These are phyloP conservation scores for Solanum medicagineum DNA, from an alignment of 257 asterid genomes.

Conservation along the genomic window DNA sequence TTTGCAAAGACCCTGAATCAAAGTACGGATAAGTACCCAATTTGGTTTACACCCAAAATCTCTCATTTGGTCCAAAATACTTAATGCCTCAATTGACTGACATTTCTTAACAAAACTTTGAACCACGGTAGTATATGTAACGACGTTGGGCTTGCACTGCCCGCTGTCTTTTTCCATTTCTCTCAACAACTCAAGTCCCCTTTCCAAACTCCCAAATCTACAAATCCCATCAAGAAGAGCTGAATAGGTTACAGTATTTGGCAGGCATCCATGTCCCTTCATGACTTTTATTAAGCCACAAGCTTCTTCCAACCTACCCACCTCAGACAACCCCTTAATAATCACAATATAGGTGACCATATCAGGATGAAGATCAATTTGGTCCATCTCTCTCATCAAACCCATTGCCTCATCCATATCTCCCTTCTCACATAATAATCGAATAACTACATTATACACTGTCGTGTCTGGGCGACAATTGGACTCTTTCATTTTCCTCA, in stretches of 20 bases:
- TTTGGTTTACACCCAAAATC: slow-evolving; percentile 44
- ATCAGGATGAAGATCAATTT: slow-evolving; percentile 56
- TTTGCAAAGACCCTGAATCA: slow-evolving; percentile 56
- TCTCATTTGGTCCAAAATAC: slow-evolving; percentile 41
- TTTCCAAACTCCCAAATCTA: slow-evolving; percentile 43
- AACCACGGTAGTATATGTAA: slow-evolving; percentile 61
- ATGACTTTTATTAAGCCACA: too few species aligned
- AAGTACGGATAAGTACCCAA: slow-evolving; percentile 28
- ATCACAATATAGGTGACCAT: slow-evolving; percentile 39
- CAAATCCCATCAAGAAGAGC: slow-evolving; percentile 48
- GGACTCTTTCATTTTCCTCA: slow-evolving; percentile 67
- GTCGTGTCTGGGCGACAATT: slow-evolving; percentile 57
- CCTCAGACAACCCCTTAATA: slow-evolving; percentile 42
- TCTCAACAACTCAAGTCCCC: slow-evolving; percentile 45
- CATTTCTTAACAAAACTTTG: slow-evolving; percentile 51
- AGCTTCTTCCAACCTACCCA: slow-evolving; percentile 9
- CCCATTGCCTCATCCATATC: too few species aligned
- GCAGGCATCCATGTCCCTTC: too few species aligned
- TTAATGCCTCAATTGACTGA: slow-evolving; percentile 35
- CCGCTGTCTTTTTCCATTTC: slow-evolving; percentile 57
- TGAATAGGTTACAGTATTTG: too few species aligned
- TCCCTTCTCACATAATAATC: too few species aligned
- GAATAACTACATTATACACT: not conserved
- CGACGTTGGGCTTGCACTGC: slow-evolving; percentile 44
- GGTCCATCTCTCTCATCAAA: too few species aligned